phyloP scores from a whole-genome alignment of 768 basidiomycete species.

The Tubosaeta sp. region DNA sequence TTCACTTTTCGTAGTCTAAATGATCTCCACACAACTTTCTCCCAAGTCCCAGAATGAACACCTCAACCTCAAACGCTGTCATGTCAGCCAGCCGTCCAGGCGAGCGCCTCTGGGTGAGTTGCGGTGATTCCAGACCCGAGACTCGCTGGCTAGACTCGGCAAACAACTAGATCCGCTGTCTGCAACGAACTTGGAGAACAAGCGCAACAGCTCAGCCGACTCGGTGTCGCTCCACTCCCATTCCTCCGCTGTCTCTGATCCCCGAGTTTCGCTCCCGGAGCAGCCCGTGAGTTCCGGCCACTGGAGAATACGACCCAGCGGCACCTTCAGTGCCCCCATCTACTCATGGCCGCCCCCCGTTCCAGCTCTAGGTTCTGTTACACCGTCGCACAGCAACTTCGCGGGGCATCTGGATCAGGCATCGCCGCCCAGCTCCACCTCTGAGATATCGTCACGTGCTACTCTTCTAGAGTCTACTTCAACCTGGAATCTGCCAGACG shows the following conservation, averaged over 20 bases:
- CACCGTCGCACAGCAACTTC: conserved; percentile 2
- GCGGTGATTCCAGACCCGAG: neutral
- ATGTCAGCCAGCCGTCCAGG: conserved; percentile 8
- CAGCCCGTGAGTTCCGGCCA: conserved; percentile 9
- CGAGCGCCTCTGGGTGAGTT: conserved; percentile 27
- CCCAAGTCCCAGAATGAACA: neutral
- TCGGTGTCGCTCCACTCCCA: conserved; percentile 1
- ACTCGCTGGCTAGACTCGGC: neutral
- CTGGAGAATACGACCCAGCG: conserved; percentile 8
- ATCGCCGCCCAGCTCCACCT: conserved; percentile 11
- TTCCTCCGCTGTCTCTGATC: conserved; percentile 14
- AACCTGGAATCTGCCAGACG: conserved; percentile 7
- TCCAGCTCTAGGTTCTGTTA: neutral
- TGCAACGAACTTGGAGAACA: conserved; percentile 18
- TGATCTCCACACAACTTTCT: conserved; percentile 18
- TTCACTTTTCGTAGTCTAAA: conserved; percentile 9
- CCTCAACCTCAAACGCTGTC: conserved; percentile 19
- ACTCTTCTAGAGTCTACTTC: conserved; percentile 4
- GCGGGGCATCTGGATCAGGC: neutral
- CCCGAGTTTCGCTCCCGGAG: conserved; percentile 2
- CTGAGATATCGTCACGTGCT: conserved; percentile 8
- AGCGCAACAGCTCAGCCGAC: conserved; percentile 3
- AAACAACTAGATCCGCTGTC: conserved; percentile 26
- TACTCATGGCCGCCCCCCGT: conserved; percentile 25
- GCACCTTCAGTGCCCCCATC: conserved; percentile 3